phyloP scores from a whole-genome alignment of 176 grass and related monocot species.

The Aegilops bicornis region DNA sequence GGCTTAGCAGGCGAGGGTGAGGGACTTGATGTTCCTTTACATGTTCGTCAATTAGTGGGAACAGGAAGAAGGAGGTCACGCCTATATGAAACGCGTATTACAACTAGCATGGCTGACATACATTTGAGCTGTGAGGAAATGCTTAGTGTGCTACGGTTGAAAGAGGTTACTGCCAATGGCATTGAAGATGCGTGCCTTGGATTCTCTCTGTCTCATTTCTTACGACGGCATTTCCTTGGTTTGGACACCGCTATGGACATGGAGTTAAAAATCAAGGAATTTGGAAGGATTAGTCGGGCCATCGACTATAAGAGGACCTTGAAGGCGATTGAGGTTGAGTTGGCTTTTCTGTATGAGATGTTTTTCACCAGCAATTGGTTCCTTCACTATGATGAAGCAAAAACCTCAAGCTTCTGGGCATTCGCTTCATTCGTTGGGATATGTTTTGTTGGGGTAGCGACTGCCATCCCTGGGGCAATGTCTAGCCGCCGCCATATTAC shows the following conservation, averaged over 20 bases:
- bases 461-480: not conserved
- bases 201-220: not conserved
- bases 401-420: not conserved
- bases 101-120: too few species aligned
- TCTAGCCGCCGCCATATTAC: not conserved
- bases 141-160: too few species aligned
- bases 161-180: too few species aligned
- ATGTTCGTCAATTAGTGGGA: too few species aligned
- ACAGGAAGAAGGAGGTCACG: too few species aligned
- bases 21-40: too few species aligned
- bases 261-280: too few species aligned
- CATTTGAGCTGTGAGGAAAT: too few species aligned
- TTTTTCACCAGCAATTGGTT: slow-evolving; percentile 1
- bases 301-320: not conserved
- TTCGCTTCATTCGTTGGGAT: not conserved
- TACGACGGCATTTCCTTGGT: not conserved
- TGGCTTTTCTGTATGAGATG: not conserved
- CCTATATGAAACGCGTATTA: too few species aligned
- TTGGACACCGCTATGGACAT: too few species aligned
- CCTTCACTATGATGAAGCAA: slow-evolving; percentile 1
- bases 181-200: not conserved
- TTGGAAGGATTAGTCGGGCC: not conserved
- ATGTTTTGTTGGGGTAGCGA: slow-evolving; percentile 2
- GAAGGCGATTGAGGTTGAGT: not conserved
- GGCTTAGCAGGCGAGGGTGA: too few species aligned